Base-by-base conservation (phyloP, 1,139 yeast species). In the Taiozyma sp. region DNA sequence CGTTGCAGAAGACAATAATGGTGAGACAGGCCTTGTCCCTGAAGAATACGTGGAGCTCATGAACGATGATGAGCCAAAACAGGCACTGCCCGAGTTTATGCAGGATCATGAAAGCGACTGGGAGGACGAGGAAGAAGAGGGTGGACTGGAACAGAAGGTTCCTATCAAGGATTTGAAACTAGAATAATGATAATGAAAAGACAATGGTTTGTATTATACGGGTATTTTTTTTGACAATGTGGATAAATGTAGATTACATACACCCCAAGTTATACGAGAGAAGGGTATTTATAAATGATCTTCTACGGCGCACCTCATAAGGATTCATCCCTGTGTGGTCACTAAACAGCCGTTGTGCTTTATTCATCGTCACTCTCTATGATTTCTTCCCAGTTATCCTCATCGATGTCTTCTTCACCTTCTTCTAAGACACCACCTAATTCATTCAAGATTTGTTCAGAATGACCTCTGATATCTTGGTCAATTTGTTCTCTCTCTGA, bases 1-100 rank as follows among this genome's bases (percentile, higher is more conserved):
- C 6, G 98, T 93, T 47, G 98, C 98, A 0, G 89, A 85, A 60
- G 92, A 88, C 63, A 87, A 91, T 0, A 78, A 87, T 4, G 92
- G 91, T 1, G 87, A 84, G 58, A 88, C 96, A 30, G 99, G 99
- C 2, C 78, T 93, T 49, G 96, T 93, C 8, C 99, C 99, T 1
- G 97, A 92, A 64, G 97, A 89, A 62, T 93, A 91, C 63, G 97
- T 93, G 44, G 87, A 86, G 56, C 72, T 85, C 50, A 43, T 48
- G 22, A 52, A 61, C n/a, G 63, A 60, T 34, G 62, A 56, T 16
- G 68, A 63, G 27, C 81, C 83, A 9, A 74, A 70, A 56, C 80
- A 76, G n/a, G 74, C 75, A 52, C 61, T 78, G 51, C 81, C 81
- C 0, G 70, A 66, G 41, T 67, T 78, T 34, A 64, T 76, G 43